Evolutionary conservation across 2,329 filamentous ascomycete species (phyloP), one percentile per base, ranked within the genome.

Genomic region (Dactylellina cionopaga): DNA sequence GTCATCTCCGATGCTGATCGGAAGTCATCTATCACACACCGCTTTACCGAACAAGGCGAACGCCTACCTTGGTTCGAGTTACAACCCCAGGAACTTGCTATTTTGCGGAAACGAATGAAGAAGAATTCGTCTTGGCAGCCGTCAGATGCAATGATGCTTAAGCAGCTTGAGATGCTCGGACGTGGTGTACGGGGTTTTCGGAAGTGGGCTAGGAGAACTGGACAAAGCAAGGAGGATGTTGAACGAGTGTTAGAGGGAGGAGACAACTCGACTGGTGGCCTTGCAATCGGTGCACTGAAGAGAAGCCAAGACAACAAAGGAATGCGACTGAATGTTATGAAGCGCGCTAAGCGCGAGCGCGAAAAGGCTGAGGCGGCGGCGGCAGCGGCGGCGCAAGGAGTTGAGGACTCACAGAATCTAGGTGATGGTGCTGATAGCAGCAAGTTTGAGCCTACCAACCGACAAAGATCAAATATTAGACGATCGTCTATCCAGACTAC

Each of bases 71-170:
- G 75, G 75, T 24, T 76, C 64, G 49, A 77, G 74, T 69, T 76
- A 60, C 51, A 63, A 27, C 74, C 75, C 11, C 37, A 63, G 15
- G 88, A 90, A 78, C 82, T 90, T 47, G 88, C 87, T 0, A 85
- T 88, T 74, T 83, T 95, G 5, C 84, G 91, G 71, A 95, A 95
- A 81, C 85, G 90, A 15, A 95, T 95, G 91, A 95, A 95, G 85
- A 95, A 95, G 84, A 95, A 95, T 77, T 90, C 91, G 0, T 89
- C 91, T 3, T 95, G 91, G 91, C 88, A 87, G 1, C 91, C 91
- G 0, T 93, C 90, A 74, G 90, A 92, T 76, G 93, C 91, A 0
- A 95, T 95, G 91, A 91, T 94, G 74, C 87, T 90, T 13, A 85
- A 91, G 27, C 91, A 94, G 80, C 85, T 95, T 0, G 90, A 90